These are phyloP conservation scores for Aspergillus sp. DNA, from an alignment of 2,329 filamentous ascomycete species.

Conservation along the genomic window DNA sequence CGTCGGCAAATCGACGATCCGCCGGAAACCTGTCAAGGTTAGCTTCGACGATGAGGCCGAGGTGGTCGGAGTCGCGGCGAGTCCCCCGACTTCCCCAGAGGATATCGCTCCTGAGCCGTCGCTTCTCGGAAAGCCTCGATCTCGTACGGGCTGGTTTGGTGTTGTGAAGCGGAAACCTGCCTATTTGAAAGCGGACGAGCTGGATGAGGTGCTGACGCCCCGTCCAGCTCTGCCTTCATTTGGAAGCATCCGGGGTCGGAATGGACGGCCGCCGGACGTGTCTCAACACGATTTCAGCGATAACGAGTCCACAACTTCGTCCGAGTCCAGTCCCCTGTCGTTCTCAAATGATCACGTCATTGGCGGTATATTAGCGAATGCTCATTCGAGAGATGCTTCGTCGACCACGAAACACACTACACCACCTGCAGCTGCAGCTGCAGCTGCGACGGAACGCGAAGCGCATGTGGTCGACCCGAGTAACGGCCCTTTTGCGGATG, in stretches of 20 bases:
- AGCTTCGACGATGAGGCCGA: slow-evolving; percentile 66
- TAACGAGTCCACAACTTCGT: slow-evolving; percentile 32
- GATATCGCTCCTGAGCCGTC: slow-evolving; percentile 36
- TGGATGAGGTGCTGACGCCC: slow-evolving; percentile 57
- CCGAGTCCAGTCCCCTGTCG: slow-evolving; percentile 47
- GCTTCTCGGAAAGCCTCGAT: slow-evolving; percentile 30
- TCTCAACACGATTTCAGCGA: slow-evolving; percentile 24
- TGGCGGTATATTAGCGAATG: slow-evolving; percentile 48
- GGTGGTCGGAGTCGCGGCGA: slow-evolving; percentile 45
- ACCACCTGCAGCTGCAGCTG: neutral
- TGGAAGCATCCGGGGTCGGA: slow-evolving; percentile 57
- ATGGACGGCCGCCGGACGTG: slow-evolving; percentile 21
- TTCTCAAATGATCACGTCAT: slow-evolving; percentile 54
- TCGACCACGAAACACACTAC: neutral
- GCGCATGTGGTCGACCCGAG: slow-evolving; percentile 2
- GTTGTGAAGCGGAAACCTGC: slow-evolving; percentile 32
- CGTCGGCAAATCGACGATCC: slow-evolving; percentile 37
- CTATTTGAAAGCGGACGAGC: slow-evolving; percentile 45
- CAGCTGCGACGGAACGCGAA: slow-evolving; percentile 1
- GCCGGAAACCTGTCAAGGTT: slow-evolving; percentile 56
- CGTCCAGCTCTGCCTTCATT: slow-evolving; percentile 60
- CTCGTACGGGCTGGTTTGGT: slow-evolving; percentile 36
- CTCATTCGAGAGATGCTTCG: slow-evolving; percentile 18
- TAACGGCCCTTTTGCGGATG: neutral
- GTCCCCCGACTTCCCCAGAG: slow-evolving; percentile 41